phyloP scores from a whole-genome alignment of 2,329 filamentous ascomycete species.

The Alternaria sp. region DNA sequence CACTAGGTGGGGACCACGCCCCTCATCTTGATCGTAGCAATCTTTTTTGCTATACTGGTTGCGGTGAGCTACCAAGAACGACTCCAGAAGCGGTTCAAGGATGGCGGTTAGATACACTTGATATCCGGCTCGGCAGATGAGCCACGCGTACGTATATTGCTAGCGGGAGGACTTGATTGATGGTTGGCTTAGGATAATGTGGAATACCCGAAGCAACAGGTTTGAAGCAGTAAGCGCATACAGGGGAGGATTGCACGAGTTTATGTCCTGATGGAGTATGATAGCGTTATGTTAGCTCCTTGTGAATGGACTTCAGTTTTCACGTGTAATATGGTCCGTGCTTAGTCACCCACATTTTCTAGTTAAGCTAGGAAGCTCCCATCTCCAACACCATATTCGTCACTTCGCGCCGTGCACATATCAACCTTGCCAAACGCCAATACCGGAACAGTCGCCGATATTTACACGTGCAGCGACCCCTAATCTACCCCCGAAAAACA shows the following conservation, averaged over 20 bases:
- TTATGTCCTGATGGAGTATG: constrained; percentile 44
- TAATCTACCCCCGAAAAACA: neutral
- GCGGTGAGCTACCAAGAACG: neutral
- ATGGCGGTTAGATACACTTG: constrained; percentile 12
- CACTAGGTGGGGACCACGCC: constrained; percentile 61
- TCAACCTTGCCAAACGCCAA: neutral
- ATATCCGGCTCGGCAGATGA: constrained; percentile 27
- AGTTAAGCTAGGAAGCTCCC: constrained; percentile 8
- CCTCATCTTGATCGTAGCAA: constrained; percentile 10
- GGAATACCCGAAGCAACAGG: constrained; percentile 13
- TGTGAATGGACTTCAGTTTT: constrained; percentile 37
- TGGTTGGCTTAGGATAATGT: constrained; percentile 15
- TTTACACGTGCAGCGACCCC: neutral
- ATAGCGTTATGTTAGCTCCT: constrained; percentile 45
- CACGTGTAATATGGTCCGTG: constrained; percentile 15
- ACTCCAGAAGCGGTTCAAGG: constrained; percentile 1
- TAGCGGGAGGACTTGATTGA: constrained; percentile 9
- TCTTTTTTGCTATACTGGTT: constrained; percentile 12
- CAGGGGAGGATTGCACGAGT: constrained; percentile 13
- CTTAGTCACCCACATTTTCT: constrained; percentile 31
- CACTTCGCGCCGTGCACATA: neutral
- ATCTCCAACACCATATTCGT: neutral
- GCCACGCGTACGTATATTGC: constrained; percentile 26
- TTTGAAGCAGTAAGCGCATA: constrained; percentile 2
- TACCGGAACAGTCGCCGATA: too few relatives aligned